Evolutionary conservation across 2,329 filamentous ascomycete genomes (phyloP).

Genomic region (Cladobotryum protrusum): DNA sequence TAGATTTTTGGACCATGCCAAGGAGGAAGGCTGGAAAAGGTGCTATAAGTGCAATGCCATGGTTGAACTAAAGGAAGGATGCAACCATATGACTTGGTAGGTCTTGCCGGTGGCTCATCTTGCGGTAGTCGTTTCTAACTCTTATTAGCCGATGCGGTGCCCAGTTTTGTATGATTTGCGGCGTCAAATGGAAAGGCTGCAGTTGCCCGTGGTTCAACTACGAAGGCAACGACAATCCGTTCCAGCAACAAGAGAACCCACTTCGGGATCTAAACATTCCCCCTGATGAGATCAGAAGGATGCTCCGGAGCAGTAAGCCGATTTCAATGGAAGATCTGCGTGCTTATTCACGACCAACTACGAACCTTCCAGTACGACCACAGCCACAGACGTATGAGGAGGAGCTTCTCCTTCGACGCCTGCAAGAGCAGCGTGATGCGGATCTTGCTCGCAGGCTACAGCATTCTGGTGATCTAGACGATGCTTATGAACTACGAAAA

Average conservation of each 20-base stretch:
- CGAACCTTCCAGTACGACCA: slow-evolving; percentile 18
- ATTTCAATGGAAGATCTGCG: slow-evolving; percentile 11
- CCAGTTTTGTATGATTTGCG: slow-evolving; percentile 85
- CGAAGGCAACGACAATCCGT: slow-evolving; percentile 26
- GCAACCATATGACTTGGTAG: slow-evolving; percentile 84
- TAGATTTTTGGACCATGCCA: slow-evolving; percentile 57
- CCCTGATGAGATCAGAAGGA: slow-evolving; percentile 11
- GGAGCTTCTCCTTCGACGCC: slow-evolving; percentile 37
- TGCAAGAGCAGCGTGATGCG: slow-evolving; percentile 43
- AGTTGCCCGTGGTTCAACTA: slow-evolving; percentile 77
- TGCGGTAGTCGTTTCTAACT: slow-evolving; percentile 12
- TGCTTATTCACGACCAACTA: slow-evolving; percentile 7
- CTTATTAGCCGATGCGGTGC: slow-evolving; percentile 62
- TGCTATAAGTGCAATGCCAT: slow-evolving; percentile 68
- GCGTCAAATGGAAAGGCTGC: slow-evolving; percentile 74
- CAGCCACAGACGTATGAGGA: slow-evolving; percentile 37
- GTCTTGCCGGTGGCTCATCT: slow-evolving; percentile 20
- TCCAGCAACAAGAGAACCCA: slow-evolving; percentile 2
- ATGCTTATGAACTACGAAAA: not conserved
- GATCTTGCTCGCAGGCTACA: slow-evolving; percentile 33
- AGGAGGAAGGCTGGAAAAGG: slow-evolving; percentile 64
- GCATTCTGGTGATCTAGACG: slow-evolving; percentile 20
- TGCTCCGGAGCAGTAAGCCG: slow-evolving; percentile 6
- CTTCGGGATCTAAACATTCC: slow-evolving; percentile 46
- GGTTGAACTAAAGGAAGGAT: slow-evolving; percentile 76